Base-by-base conservation (phyloP, 768 basidiomycete species). In the Pisolithus marmoratus region DNA sequence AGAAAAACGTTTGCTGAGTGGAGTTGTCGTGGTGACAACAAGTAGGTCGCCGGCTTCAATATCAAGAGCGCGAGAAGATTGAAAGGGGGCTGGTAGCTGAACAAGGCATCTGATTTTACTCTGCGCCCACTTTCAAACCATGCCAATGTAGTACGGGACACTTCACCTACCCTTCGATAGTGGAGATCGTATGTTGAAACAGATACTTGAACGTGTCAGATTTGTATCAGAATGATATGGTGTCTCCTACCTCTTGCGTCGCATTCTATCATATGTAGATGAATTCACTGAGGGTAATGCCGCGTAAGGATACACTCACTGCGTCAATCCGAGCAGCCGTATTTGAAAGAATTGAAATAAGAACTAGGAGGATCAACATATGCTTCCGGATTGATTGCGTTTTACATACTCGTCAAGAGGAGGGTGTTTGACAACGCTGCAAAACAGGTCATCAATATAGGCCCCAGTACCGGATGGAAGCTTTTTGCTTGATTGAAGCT, bases 21-120 rank as follows among this genome's bases (percentile, higher is more conserved):
- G n/a, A 95, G 70, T 9, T 81, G 75, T 36, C 90, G 80, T 2
- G 92, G 90, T 3, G 84, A 77, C 15, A 92, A 69, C 38, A 90
- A 60, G 67, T 78, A 94, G 57, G 84, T 85, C 23, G 85, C 75
- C 12, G 93, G 90, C 63, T 89, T 86, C 46, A 95, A 77, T 52
- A 95, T 73, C 26, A 82, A 51, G 64, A 93, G 84, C 2, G 94
- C 94, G 19, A 89, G 70, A 19, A 91, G 71, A 60, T 90, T 92
- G 77, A 92, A 91, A 1, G 93, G 93, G 2, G 90, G 90, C 58
- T 93, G 89, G 60, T 96, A 95, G 44, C 87, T 91, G 72, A 94
- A 91, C 17, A 96, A 73, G 1, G 89, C 89, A 63, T 94, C 91
- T 2, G 86, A 84, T 63, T 93, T 93, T 62, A 93, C 87, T 22